Evolutionary conservation across 495 filamentous ascomycete genomes (phyloP).

Genomic region (Xylaria acuta): DNA sequence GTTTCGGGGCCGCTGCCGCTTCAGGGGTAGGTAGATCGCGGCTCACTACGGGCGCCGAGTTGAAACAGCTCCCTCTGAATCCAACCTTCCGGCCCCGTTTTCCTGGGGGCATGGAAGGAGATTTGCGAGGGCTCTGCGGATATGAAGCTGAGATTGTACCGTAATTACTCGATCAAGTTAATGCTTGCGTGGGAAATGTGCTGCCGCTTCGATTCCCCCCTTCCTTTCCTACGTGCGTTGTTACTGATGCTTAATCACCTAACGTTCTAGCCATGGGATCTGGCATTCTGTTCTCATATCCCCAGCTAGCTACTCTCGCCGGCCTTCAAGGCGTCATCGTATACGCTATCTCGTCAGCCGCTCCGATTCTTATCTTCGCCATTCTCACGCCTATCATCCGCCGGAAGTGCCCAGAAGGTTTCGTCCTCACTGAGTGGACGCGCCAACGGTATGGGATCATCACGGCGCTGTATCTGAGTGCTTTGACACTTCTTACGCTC

Average conservation of each 20-base stretch:
- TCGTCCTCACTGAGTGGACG: conserved; percentile 82
- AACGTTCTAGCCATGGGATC: conserved; percentile 70
- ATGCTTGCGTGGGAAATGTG: conserved; percentile 94
- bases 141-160: conserved; percentile 88
- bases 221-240: conserved; percentile 29
- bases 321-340: conserved; percentile 76
- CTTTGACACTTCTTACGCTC: conserved; percentile 75
- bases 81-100: conserved; percentile 50
- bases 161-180: conserved; percentile 94
- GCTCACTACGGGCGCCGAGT: conserved; percentile 88
- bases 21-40: conserved; percentile 51
- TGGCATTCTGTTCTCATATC: conserved; percentile 78
- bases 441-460: conserved; percentile 71
- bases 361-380: conserved; percentile 72
- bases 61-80: conserved; percentile 51
- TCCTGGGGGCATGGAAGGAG: conserved; percentile 11
- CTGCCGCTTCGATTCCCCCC: conserved; percentile 70
- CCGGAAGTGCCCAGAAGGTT: conserved; percentile 74
- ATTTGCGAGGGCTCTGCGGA: conserved; percentile 40
- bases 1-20: background rate
- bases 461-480: conserved; percentile 70
- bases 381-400: conserved; percentile 74
- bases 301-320: conserved; percentile 77
- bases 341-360: conserved; percentile 70
- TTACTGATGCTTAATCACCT: conserved; percentile 39